phyloP scores from a whole-genome alignment of 352 stramenopile genomes.

The Chrysophaeum taylorii region DNA sequence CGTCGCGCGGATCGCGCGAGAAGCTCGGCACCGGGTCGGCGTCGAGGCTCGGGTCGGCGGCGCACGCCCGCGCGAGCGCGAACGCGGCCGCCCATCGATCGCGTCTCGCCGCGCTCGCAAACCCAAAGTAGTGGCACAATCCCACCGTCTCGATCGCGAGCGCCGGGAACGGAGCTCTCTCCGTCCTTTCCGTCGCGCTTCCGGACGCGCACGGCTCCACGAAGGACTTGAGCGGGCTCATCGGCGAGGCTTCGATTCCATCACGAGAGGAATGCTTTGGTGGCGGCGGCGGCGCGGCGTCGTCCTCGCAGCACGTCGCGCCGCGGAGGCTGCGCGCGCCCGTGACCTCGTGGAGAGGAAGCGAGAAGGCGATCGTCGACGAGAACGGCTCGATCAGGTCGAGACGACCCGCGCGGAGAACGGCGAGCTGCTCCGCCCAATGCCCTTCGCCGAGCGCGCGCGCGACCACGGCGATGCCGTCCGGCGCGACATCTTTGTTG shows the following conservation, averaged over 20 bases:
- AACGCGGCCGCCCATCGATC: not conserved
- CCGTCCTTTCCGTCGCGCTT: too few species aligned
- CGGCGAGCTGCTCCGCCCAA: constrained; percentile 49
- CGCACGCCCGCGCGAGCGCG: not conserved
- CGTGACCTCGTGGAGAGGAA: constrained; percentile 6
- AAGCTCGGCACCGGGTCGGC: not conserved
- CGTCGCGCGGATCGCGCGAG: constrained; percentile 28
- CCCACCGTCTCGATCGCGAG: constrained; percentile 6
- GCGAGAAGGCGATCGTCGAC: not conserved
- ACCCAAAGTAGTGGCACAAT: constrained; percentile 8
- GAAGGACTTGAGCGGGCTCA: too few species aligned
- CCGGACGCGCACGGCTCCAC: too few species aligned
- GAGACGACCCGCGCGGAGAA: not conserved
- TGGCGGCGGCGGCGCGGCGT: not conserved
- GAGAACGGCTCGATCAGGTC: not conserved
- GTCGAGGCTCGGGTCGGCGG: not conserved
- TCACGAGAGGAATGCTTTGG: too few species aligned
- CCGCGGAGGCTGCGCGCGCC: not conserved
- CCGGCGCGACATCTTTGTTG: constrained; percentile 25
- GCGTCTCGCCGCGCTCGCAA: not conserved
- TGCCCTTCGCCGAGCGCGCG: constrained; percentile 54
- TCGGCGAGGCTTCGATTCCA: too few species aligned
- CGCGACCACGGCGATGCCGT: constrained; percentile 42
- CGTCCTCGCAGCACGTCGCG: not conserved
- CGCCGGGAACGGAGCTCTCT: not conserved